A percentile compares a stretch with the other conserved stretches of the same genome.
phyloP scores from a whole-genome alignment of 1,139 yeast genomes.

The Nakaseomyces bracarensis region DNA sequence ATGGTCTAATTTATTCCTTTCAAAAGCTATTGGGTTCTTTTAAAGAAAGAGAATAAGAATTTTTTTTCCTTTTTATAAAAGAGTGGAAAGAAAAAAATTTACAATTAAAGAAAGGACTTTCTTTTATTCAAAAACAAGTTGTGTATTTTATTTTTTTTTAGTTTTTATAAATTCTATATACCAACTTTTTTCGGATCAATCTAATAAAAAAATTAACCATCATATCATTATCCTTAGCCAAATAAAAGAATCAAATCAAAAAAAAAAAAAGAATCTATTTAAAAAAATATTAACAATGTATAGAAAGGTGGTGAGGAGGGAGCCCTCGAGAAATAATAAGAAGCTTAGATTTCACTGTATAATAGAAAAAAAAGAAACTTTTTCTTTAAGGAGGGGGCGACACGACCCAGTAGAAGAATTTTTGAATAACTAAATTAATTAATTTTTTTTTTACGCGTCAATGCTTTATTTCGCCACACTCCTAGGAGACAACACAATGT shows the following conservation, averaged over 20 bases:
- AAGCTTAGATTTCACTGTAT: no score
- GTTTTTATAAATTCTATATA: no score
- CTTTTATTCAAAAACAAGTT: neutral
- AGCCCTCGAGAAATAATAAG: no score
- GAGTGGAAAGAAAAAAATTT: neutral
- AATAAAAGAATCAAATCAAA: neutral
- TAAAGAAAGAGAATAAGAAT: no score
- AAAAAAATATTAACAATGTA: no score
- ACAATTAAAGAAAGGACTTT: neutral
- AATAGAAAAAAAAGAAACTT: neutral
- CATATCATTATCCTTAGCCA: no score
- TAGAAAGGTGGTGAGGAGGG: no score
- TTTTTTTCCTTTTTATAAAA: slow-evolving; percentile 1
- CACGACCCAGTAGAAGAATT: neutral
- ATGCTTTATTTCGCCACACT: neutral
- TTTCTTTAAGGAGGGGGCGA: neutral
- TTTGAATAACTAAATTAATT: no score
- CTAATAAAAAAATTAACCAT: no score
- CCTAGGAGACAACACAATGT: neutral
- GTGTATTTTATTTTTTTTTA: neutral
- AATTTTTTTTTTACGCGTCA: neutral
- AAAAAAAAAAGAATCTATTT: no score
- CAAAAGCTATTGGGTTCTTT: slow-evolving; percentile 3
- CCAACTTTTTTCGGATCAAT: slow-evolving; percentile 1
- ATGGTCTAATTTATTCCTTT: neutral